These are phyloP conservation scores for Boletus pseudopeckii DNA, from an alignment of 768 basidiomycete genomes.

Conservation along the genomic window DNA sequence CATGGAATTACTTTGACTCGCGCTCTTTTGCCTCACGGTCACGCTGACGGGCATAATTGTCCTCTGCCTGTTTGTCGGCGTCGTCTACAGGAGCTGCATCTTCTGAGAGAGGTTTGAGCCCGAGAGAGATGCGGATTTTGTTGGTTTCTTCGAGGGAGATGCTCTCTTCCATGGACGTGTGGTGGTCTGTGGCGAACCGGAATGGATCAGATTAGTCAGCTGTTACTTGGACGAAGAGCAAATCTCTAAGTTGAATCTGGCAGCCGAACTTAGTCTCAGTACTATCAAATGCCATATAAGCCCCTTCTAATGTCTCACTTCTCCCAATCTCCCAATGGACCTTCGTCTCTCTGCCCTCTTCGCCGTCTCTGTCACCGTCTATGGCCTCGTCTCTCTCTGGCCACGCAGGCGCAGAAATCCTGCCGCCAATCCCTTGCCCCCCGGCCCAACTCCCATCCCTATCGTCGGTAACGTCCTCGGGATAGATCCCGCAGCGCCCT, in stretches of 20 bases:
- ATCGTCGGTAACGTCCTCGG: slow-evolving; percentile 30
- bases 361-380: slow-evolving; percentile 1
- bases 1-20: slow-evolving; percentile 66
- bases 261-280: background rate
- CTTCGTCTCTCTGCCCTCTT: slow-evolving; percentile 11
- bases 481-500: slow-evolving; percentile 26
- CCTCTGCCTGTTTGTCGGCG: slow-evolving; percentile 80
- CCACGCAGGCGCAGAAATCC: slow-evolving; percentile 1
- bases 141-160: slow-evolving; percentile 94
- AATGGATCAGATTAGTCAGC: slow-evolving; percentile 11
- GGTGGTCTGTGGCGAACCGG: background rate
- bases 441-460: slow-evolving; percentile 49
- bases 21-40: slow-evolving; percentile 67
- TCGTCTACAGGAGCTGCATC: slow-evolving; percentile 67
- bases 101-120: slow-evolving; percentile 90
- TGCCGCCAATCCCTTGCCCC: slow-evolving; percentile 34
- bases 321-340: slow-evolving; percentile 8
- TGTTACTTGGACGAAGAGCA: too few species aligned
- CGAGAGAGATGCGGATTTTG: slow-evolving; percentile 90
- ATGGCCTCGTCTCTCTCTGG: slow-evolving; percentile 7
- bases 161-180: slow-evolving; percentile 79
- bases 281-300: background rate
- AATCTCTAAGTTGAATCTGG: too few species aligned
- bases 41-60: slow-evolving; percentile 75
- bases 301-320: background rate